These are phyloP conservation scores for Leccinum aurantiacum DNA, from an alignment of 768 basidiomycete genomes.

Conservation along the genomic window DNA sequence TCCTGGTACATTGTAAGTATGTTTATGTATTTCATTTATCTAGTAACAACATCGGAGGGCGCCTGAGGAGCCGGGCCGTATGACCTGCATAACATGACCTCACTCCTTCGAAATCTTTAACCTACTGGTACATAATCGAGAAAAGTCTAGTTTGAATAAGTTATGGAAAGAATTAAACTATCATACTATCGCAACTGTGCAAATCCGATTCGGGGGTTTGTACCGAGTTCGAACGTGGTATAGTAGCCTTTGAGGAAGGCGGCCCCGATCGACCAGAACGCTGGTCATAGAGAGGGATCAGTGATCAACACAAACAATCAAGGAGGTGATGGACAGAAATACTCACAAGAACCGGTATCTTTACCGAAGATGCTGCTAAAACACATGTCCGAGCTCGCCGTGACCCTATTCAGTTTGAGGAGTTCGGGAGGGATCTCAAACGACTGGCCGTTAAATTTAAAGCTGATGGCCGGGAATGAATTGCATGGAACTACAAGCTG, in stretches of 20 bases:
- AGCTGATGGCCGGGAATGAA: neutral
- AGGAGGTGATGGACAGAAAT: neutral
- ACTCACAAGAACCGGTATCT: neutral
- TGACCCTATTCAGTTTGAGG: neutral
- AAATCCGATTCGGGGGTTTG: neutral
- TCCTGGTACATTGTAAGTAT: too few species aligned
- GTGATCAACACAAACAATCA: neutral
- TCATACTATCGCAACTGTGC: neutral
- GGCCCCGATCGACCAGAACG: neutral
- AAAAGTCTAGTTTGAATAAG: neutral
- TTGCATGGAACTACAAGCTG: neutral
- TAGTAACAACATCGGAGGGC: too few species aligned
- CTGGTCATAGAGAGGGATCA: neutral
- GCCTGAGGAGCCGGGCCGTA: too few species aligned
- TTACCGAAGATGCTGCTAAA: neutral
- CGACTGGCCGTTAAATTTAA: neutral
- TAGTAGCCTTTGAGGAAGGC: neutral
- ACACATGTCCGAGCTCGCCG: neutral
- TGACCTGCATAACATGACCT: too few species aligned
- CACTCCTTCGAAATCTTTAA: too few species aligned
- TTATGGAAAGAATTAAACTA: neutral
- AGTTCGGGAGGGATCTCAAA: neutral
- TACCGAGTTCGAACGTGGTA: neutral
- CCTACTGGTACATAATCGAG: neutral
- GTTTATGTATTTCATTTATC: too few species aligned